Evolutionary conservation across 257 asterid species (phyloP).

Genomic region (Nicotiana tomentosiformis): DNA sequence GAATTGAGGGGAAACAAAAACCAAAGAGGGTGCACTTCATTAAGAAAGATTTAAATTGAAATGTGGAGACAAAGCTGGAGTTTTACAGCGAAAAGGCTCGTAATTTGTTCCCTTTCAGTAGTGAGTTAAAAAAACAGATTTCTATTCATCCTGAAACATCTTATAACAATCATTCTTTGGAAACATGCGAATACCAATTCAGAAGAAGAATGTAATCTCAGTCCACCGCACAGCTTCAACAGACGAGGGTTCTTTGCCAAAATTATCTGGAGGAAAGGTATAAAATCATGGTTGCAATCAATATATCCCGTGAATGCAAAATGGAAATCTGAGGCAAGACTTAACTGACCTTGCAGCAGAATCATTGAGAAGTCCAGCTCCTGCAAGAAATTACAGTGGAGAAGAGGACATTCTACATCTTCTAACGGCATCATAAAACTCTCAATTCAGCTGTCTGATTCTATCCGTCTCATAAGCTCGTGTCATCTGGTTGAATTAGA

Average conservation of each 20-base stretch:
- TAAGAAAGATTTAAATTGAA: not conserved
- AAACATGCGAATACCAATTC: not conserved
- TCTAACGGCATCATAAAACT: not conserved
- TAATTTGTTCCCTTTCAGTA: slow-evolving; percentile 1
- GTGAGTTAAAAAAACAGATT: not conserved
- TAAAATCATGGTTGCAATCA: not conserved
- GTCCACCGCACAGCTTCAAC: slow-evolving; percentile 1
- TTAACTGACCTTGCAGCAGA: slow-evolving; percentile 35
- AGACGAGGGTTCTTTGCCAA: not conserved
- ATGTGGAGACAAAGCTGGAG: not conserved
- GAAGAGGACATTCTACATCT: slow-evolving; percentile 7
- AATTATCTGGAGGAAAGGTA: not conserved
- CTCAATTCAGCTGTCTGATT: slow-evolving; percentile 8
- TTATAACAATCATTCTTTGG: not conserved
- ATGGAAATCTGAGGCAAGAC: slow-evolving; percentile 5
- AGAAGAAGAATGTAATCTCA: slow-evolving; percentile 3
- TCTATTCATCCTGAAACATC: not conserved
- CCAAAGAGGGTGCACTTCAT: not conserved
- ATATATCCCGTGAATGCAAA: not conserved
- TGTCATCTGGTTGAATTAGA: slow-evolving; percentile 36
- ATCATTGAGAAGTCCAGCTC: slow-evolving; percentile 16
- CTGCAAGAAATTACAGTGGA: slow-evolving; percentile 13
- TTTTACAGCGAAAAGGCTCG: not conserved
- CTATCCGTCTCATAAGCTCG: slow-evolving; percentile 3
- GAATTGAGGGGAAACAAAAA: not conserved